A percentile compares a stretch with the other conserved stretches of the same genome.
Evolutionary conservation across 202 grass and related monocot genomes (phyloP).

Genomic region (Eragrostis tef): DNA sequence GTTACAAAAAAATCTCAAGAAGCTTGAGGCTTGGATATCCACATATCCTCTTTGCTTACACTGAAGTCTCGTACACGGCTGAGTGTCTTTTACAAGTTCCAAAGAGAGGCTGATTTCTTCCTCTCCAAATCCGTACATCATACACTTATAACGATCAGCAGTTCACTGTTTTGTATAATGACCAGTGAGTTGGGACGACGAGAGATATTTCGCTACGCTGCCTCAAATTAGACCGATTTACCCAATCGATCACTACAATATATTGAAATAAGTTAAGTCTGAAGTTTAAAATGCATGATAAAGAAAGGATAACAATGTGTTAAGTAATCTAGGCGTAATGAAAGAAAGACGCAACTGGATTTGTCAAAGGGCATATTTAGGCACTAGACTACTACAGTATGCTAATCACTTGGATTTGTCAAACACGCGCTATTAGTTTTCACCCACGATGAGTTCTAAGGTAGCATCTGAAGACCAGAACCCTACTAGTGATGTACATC

Average conservation of each 20-base stretch:
- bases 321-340: constrained; percentile 4
- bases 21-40: not conserved
- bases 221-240: not conserved
- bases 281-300: too few species aligned
- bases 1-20: not conserved
- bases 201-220: not conserved
- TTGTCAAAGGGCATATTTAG: not conserved
- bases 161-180: not conserved
- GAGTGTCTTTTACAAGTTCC: not conserved
- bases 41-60: not conserved
- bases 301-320: not conserved
- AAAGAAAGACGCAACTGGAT: constrained; percentile 4
- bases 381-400: too few species aligned
- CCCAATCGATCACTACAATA: not conserved
- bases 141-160: not conserved
- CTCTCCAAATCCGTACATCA: not conserved
- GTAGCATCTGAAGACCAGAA: constrained; percentile 36
- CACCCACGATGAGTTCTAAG: too few species aligned
- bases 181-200: not conserved
- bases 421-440: too few species aligned
- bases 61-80: constrained; percentile 14
- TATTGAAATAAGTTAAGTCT: not conserved
- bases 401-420: not conserved
- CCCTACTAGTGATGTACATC: not conserved
- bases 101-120: not conserved